Percentiles rank a stretch among this genome's conserved stretches.
phyloP scores from a whole-genome alignment of 2,329 filamentous ascomycete species.

The Madurella fahalii region DNA sequence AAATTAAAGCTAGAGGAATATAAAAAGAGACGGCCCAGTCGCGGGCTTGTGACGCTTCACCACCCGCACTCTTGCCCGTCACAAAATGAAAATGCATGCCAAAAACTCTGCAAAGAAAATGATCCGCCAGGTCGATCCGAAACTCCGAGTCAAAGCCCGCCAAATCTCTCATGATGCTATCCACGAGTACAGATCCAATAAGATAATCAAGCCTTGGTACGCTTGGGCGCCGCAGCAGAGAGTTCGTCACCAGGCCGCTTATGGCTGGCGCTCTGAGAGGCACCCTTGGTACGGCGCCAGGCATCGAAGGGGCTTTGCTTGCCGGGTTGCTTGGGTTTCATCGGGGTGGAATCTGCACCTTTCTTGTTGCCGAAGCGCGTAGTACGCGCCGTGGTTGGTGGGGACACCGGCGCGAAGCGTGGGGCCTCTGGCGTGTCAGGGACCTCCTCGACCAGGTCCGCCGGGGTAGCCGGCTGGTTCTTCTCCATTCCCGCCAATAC shows the following conservation, averaged over 20 bases:
- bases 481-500: constrained; percentile 28
- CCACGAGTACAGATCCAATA: constrained; percentile 2
- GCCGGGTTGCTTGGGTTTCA: constrained; percentile 35
- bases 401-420: constrained; percentile 55
- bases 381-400: constrained; percentile 57
- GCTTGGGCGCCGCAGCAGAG: constrained; percentile 36
- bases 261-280: constrained; percentile 36
- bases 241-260: constrained; percentile 41
- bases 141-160: constrained; percentile 11
- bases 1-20: neutral
- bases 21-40: neutral
- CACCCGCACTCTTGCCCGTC: neutral
- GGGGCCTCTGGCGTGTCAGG: constrained; percentile 52
- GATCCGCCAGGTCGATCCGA: constrained; percentile 6
- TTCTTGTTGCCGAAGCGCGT: constrained; percentile 55
- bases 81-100: constrained; percentile 2
- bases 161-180: constrained; percentile 5
- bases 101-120: neutral
- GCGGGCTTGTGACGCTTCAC: neutral
- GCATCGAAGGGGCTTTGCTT: constrained; percentile 59
- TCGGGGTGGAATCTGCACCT: constrained; percentile 38
- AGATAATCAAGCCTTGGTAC: constrained; percentile 28
- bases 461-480: constrained; percentile 36
- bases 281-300: constrained; percentile 63
- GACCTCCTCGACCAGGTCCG: constrained; percentile 32